phyloP scores from a whole-genome alignment of 2,329 filamentous ascomycete genomes.

The Sporothrix brunneoviolacea region DNA sequence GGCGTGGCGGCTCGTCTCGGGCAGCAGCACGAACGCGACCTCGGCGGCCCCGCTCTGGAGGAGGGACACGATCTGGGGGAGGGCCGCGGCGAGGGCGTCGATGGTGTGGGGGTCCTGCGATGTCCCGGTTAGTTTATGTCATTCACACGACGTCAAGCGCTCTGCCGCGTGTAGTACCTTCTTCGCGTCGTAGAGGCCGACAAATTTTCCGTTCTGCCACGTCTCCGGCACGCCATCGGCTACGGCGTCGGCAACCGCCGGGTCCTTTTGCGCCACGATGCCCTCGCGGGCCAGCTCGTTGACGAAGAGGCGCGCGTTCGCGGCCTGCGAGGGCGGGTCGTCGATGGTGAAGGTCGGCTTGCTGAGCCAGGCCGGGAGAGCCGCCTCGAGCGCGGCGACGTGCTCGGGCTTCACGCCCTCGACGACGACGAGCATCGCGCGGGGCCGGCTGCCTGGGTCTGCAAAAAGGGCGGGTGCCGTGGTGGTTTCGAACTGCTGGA shows the following conservation, averaged over 20 bases:
- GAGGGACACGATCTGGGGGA: constrained; percentile 39
- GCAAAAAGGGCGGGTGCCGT: constrained; percentile 43
- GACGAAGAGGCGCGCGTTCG: constrained; percentile 37
- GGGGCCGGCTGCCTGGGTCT: constrained; percentile 25
- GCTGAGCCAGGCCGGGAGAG: constrained; percentile 29
- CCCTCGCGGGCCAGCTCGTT: constrained; percentile 33
- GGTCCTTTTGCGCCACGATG: constrained; percentile 18
- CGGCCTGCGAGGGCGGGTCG: constrained; percentile 37
- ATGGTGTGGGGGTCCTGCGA: constrained; percentile 36
- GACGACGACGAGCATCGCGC: constrained; percentile 54
- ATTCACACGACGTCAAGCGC: too few species aligned
- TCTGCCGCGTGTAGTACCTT: constrained; percentile 33
- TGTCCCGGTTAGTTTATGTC: constrained; percentile 22
- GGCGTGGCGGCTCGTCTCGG: constrained; percentile 35
- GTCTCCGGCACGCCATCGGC: constrained; percentile 21
- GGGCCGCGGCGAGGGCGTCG: constrained; percentile 35
- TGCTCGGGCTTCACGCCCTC: constrained; percentile 47
- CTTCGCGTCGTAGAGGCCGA: constrained; percentile 37
- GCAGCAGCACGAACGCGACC: constrained; percentile 50
- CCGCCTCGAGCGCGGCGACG: constrained; percentile 35
- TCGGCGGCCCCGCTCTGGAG: constrained; percentile 47
- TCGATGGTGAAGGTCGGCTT: constrained; percentile 44
- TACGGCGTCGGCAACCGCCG: constrained; percentile 35
- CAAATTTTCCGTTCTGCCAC: constrained; percentile 38
- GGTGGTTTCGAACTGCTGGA: constrained; percentile 55